These are phyloP conservation scores for Arthrobotrys conoides DNA, from an alignment of 2,329 filamentous ascomycete species.

Conservation along the genomic window DNA sequence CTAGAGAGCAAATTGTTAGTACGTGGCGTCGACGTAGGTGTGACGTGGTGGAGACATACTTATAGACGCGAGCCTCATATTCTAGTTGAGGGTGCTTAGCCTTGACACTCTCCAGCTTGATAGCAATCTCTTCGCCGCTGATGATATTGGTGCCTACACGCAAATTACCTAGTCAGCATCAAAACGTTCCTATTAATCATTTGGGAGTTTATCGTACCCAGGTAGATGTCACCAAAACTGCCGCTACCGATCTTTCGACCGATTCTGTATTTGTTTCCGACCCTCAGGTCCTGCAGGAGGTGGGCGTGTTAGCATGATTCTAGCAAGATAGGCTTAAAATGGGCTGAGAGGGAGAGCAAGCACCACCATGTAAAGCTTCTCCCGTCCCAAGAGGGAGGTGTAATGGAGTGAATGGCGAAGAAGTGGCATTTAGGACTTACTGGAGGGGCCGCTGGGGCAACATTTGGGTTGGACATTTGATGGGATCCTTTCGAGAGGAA, in stretches of 20 bases:
- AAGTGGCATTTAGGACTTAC: conserved; percentile 51
- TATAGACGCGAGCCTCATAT: conserved; percentile 96
- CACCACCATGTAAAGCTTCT: conserved; percentile 31
- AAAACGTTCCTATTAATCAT: background rate
- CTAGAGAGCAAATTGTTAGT: conserved; percentile 68
- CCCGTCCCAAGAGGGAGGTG: conserved; percentile 36
- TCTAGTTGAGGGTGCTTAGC: conserved; percentile 99
- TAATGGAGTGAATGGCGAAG: conserved; percentile 33
- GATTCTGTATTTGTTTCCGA: conserved; percentile 99
- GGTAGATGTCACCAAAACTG: conserved; percentile 97
- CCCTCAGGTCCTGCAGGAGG: conserved; percentile 85
- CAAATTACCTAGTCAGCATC: conserved; percentile 31
- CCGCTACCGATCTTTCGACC: conserved; percentile 99
- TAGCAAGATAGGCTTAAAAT: background rate
- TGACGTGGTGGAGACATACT: conserved; percentile 68
- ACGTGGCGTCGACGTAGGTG: background rate
- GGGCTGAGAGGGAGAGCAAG: background rate
- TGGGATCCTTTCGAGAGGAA: conserved; percentile 42
- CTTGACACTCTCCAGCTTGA: conserved; percentile 99
- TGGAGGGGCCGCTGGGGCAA: conserved; percentile 60
- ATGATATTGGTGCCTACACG: conserved; percentile 94
- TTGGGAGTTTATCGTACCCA: conserved; percentile 70
- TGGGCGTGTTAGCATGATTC: conserved; percentile 50
- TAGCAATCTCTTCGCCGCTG: conserved; percentile 98
- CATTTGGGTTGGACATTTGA: conserved; percentile 57